Evolutionary conservation across 108 stramenopile genomes (phyloP), one percentile per base, ranked within the genome.

Genomic region (Bacterosira constricta): DNA sequence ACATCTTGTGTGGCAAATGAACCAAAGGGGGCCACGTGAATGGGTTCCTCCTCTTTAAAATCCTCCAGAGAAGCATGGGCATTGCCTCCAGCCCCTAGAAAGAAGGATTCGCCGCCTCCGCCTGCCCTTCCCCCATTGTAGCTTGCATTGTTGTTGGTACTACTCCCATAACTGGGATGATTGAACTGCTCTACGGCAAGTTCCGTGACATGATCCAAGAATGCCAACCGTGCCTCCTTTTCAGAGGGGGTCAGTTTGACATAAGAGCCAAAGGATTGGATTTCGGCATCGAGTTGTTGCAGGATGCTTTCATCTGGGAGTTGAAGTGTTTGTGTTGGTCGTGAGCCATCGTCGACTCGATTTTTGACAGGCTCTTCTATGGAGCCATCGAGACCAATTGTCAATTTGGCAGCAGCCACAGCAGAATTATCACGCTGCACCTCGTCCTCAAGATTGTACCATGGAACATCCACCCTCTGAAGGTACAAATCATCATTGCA

Each of bases 1-100:
- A 94, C 88, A 7, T 62, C 56, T 32, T 47, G 83, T 0, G 88
- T 81, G 0, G 88, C 90, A 77, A 85, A 94, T 1, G 88, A 90
- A 4, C 93, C 93, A 78, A 91, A 94, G 12, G 85, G 82, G 31
- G 71, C 65, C 2, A 88, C 73, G 21, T 32, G 52, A 34, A 84
- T 67, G 34, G 6, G 32, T 23, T 57, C 10, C 17, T 65, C 34
- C 4, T 39, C 66, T 20, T 45, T 37, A 9, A n/a, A 1, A 4
- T 63, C 45, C n/a, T 53, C 30, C 4, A 47, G 18, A 11, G 9
- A 29, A 32, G 20, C 18, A 32, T 8, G n/a, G 6, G 31, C n/a
- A 11, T 37, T 30, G 25, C 42, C 21, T 47, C 21, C 29, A 42
- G 44, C 15, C 25, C 25, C 12, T 34, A 12, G 42, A n/a, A n/a